phyloP scores from a whole-genome alignment of 2,329 filamentous ascomycete genomes.

The Claviceps quebecensis region DNA sequence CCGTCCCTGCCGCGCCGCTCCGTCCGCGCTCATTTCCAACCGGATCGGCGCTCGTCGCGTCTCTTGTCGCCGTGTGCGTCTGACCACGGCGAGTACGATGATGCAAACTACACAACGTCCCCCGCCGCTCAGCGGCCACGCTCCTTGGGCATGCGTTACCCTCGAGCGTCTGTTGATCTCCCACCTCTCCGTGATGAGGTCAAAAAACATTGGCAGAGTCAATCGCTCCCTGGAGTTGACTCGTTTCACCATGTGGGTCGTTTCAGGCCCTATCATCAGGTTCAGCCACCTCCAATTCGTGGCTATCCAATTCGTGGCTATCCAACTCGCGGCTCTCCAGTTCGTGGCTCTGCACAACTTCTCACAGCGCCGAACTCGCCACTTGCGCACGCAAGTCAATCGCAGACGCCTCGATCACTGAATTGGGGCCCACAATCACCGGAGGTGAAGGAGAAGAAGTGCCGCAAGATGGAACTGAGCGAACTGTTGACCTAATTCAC shows the following conservation, averaged over 20 bases:
- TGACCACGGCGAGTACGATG: constrained; percentile 48
- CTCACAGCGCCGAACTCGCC: constrained; percentile 1
- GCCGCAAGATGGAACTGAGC: not conserved
- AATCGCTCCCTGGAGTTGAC: not conserved
- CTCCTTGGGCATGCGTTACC: not conserved
- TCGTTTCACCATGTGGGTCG: not conserved
- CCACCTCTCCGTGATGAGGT: too few relatives aligned
- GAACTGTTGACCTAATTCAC: not conserved
- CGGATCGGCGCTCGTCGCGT: constrained; percentile 16
- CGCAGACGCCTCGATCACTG: not conserved
- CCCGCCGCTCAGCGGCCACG: constrained; percentile 25
- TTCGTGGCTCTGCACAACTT: not conserved
- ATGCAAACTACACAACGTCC: constrained; percentile 48
- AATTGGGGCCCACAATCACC: not conserved
- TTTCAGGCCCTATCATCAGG: not conserved
- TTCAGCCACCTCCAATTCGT: constrained; percentile 1
- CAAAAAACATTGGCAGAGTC: not conserved
- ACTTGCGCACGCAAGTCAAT: not conserved
- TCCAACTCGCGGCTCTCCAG: not conserved
- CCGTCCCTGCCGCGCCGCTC: not conserved
- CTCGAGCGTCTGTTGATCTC: too few relatives aligned
- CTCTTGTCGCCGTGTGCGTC: constrained; percentile 27
- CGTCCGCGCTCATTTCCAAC: not conserved
- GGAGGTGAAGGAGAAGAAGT: too few relatives aligned
- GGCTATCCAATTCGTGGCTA: too few relatives aligned